Percentiles rank a stretch among this genome's conserved stretches.
phyloP scores from a whole-genome alignment of 805 yeast genomes.

The Tetrapisispora iriomotensis region DNA sequence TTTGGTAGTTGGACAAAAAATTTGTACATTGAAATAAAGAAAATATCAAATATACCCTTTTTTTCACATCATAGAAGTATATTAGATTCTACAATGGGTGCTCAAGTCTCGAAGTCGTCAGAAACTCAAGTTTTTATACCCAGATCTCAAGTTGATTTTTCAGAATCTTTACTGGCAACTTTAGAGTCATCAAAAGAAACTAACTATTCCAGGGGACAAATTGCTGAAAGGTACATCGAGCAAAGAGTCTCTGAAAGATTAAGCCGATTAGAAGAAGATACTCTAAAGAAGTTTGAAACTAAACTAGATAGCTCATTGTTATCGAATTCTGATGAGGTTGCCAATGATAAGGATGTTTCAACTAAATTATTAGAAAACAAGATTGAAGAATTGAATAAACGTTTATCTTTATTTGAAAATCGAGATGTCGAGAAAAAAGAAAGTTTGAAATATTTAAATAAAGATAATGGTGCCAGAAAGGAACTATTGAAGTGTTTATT shows the following conservation, averaged over 20 bases:
- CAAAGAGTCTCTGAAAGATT: slow-evolving; percentile 53
- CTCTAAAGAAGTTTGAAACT: slow-evolving; percentile 42
- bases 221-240: slow-evolving; percentile 56
- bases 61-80: too few species aligned
- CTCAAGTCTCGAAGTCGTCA: slow-evolving; percentile 46
- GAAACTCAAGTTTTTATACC: slow-evolving; percentile 56
- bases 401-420: slow-evolving; percentile 30
- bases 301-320: slow-evolving; percentile 37
- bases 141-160: slow-evolving; percentile 56
- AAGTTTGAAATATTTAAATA: slow-evolving; percentile 11
- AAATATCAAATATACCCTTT: too few species aligned
- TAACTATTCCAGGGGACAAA: slow-evolving; percentile 61
- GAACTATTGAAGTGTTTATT: slow-evolving; percentile 49
- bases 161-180: slow-evolving; percentile 52
- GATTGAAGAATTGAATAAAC: slow-evolving; percentile 30
- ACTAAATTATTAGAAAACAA: slow-evolving; percentile 33
- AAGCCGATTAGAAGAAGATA: slow-evolving; percentile 41
- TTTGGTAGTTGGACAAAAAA: too few species aligned
- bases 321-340: slow-evolving; percentile 22
- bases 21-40: too few species aligned
- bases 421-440: slow-evolving; percentile 19
- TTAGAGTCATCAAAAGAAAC: slow-evolving; percentile 56
- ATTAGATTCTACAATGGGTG: too few species aligned
- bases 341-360: slow-evolving; percentile 16
- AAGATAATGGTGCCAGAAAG: slow-evolving; percentile 33